Base-by-base conservation (phyloP, 306 rosid species). In the Lathyrus tuberosus region DNA sequence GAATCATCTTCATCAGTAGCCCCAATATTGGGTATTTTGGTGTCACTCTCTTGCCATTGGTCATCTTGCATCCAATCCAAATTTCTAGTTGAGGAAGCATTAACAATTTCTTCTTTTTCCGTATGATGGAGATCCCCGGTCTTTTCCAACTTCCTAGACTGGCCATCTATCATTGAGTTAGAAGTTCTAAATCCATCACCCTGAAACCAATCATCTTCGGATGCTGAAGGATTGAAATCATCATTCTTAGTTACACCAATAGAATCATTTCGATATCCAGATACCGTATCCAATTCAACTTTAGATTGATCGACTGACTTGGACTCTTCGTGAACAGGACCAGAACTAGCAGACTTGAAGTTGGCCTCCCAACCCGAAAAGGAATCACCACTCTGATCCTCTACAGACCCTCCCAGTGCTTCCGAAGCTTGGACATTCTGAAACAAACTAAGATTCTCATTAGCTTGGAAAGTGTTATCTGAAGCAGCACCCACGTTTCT, bases 351-450 rank as follows among this genome's bases (percentile, higher is more conserved):
- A 67, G 80, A 66, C 71, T 77, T 85, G 73, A 94, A 89, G 77
- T 75, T 79, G 28, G 95, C 87, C 51, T 78, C 91, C 97, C 97
- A 91, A 82, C 81, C 76, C 17, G 93, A 87, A 89, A 80, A 74
- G 14, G 89, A 85, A 69, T 82, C 81, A 28, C 70, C 82, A 69
- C 62, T 69, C 73, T 49, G 85, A 43, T 76, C 81, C 80, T 83
- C 81, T 18, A 73, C 38, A 67, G 84, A 74, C 65, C 60, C 61
- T 10, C 64, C 63, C 49, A 74, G 78, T 37, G 44, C 68, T 81
- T 70, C 80, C 0, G 52, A 76, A 58, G 73, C 76, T 70, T 57
- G 86, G 41, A 70, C 82, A 83, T 83, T 84, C 74, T 82, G 89
- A 79, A 88, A 88, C 79, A 88, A 79, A 69, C 75, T 78, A 76